Percentiles rank a stretch among this genome's conserved stretches.
Conservation (phyloP, 495 filamentous ascomycete genomes). For the Lasiosphaeriaceae sp. region DNA sequence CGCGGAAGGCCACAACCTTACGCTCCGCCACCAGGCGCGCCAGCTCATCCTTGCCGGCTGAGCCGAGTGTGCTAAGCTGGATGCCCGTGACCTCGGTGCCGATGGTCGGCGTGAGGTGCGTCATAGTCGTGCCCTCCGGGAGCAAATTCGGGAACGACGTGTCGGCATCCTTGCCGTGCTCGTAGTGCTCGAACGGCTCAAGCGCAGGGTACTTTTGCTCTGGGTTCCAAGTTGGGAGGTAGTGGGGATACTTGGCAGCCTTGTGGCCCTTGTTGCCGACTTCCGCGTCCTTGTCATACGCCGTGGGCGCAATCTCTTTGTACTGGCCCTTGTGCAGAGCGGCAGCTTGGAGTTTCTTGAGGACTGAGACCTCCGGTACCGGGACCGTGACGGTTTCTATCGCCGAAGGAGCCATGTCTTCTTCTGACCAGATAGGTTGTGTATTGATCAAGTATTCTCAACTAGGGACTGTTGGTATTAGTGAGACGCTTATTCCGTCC, state of each 20-base stretch:
- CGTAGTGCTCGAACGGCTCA: slow-evolving; percentile 63
- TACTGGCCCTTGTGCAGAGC: slow-evolving; percentile 47
- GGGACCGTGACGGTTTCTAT: slow-evolving; percentile 32
- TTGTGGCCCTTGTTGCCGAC: slow-evolving; percentile 41
- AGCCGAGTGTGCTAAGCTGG: slow-evolving; percentile 64
- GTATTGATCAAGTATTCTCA: no score
- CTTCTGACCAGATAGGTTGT: background rate
- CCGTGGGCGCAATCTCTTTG: slow-evolving; percentile 56
- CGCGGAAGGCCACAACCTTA: slow-evolving; percentile 76
- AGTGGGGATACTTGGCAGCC: slow-evolving; percentile 65
- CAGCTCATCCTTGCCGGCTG: slow-evolving; percentile 73
- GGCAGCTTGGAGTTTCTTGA: slow-evolving; percentile 33
- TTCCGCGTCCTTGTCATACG: slow-evolving; percentile 49
- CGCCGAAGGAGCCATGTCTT: slow-evolving; percentile 28
- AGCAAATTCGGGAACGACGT: slow-evolving; percentile 64
- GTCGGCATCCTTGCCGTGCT: slow-evolving; percentile 72
- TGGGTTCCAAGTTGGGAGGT: slow-evolving; percentile 70
- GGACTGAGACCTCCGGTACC: slow-evolving; percentile 20
- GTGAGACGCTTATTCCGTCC: background rate
- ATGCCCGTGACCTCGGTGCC: slow-evolving; percentile 74
- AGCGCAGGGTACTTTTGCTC: slow-evolving; percentile 60
- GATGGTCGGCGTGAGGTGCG: slow-evolving; percentile 66
- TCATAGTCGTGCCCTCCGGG: slow-evolving; percentile 41
- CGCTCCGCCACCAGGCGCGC: slow-evolving; percentile 73
- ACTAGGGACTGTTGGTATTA: background rate